These are phyloP conservation scores for Guyanaporus albipodus DNA, from an alignment of 768 basidiomycete genomes.

Conservation along the genomic window DNA sequence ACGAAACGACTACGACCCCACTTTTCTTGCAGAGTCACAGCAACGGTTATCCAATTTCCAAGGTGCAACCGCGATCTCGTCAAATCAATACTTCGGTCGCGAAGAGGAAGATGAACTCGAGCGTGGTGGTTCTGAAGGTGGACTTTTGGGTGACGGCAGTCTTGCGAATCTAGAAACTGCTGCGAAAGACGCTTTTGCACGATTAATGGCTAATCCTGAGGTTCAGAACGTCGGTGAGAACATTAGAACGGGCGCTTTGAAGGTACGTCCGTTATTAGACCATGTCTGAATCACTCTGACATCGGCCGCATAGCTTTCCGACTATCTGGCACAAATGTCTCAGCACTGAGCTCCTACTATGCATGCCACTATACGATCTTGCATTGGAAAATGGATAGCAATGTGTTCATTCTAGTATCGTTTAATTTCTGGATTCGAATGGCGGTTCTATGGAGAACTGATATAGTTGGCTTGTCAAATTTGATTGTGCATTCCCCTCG, in stretches of 20 bases:
- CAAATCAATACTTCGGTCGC: conserved; percentile 94
- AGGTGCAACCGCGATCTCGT: conserved; percentile 91
- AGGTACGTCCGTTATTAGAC: conserved; percentile 45
- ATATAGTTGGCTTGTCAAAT: conserved; percentile 4
- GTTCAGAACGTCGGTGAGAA: conserved; percentile 82
- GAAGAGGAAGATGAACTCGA: conserved; percentile 63
- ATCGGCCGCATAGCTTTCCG: conserved; percentile 43
- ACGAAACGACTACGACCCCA: conserved; percentile 80
- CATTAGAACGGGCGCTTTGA: conserved; percentile 75
- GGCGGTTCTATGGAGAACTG: not conserved
- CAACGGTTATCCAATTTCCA: conserved; percentile 78
- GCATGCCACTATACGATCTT: not conserved
- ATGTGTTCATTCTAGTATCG: conserved; percentile 3
- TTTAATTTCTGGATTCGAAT: conserved; percentile 16
- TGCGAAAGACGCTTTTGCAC: conserved; percentile 71
- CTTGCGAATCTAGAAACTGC: conserved; percentile 57
- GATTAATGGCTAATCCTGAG: conserved; percentile 79
- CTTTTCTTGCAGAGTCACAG: conserved; percentile 69
- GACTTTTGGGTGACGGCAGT: conserved; percentile 45
- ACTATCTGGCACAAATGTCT: conserved; percentile 69
- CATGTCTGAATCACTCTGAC: conserved; percentile 3
- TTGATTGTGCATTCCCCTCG: not conserved
- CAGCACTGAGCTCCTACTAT: conserved; percentile 30
- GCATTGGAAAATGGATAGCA: not conserved
- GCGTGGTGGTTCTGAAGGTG: conserved; percentile 49